These are phyloP conservation scores for Leishmania aethiopica DNA, from an alignment of 208 protist species.

Conservation along the genomic window DNA sequence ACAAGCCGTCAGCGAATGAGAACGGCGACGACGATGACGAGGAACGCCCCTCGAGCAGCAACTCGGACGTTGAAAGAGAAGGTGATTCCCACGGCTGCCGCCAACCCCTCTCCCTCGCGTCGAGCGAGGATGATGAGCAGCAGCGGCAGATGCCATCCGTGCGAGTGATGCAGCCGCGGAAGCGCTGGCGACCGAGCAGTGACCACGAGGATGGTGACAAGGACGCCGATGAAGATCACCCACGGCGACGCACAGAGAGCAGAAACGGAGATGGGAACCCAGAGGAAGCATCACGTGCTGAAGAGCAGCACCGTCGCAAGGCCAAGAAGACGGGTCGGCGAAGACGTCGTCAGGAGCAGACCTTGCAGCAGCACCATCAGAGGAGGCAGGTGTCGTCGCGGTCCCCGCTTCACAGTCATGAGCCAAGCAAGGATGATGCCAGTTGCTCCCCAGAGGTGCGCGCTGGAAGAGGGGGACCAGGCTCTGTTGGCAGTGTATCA, in stretches of 20 bases:
- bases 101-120: not conserved
- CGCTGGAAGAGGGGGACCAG: not conserved
- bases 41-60: not conserved
- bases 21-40: not conserved
- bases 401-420: constrained; percentile 1
- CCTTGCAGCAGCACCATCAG: constrained; percentile 6
- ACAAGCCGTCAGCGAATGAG: not conserved
- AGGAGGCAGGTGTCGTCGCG: constrained; percentile 1
- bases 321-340: constrained; percentile 26
- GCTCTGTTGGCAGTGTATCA: constrained; percentile 5
- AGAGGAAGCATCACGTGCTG: not conserved
- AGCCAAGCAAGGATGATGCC: constrained; percentile 1
- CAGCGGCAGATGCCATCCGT: not conserved
- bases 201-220: not conserved
- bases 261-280: not conserved
- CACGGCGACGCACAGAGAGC: not conserved
- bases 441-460: constrained; percentile 21
- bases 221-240: not conserved
- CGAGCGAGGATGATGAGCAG: constrained; percentile 8
- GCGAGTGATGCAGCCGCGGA: not conserved
- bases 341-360: constrained; percentile 22
- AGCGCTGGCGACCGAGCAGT: constrained; percentile 1
- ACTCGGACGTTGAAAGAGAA: not conserved
- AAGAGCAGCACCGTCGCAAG: constrained; percentile 16
- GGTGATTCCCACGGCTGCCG: not conserved